phyloP scores from a whole-genome alignment of 805 yeast species.

The Yamadazyma takamatsuzukensis region DNA sequence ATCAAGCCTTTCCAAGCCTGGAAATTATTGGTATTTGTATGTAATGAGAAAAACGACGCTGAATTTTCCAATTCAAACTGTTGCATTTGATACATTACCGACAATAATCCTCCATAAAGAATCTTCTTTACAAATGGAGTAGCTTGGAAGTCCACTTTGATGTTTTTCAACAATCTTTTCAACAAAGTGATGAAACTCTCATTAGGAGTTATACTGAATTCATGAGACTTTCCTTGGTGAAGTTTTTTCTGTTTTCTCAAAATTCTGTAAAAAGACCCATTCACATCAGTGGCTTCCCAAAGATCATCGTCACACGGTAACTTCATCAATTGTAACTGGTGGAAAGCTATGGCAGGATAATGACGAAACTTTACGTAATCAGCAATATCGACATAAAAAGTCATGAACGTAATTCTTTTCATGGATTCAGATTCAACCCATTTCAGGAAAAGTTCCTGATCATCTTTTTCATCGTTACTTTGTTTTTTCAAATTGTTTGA shows the following conservation, averaged over 20 bases:
- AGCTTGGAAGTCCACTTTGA: conserved; percentile 8
- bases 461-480: conserved; percentile 18
- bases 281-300: conserved; percentile 38
- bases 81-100: conserved; percentile 28
- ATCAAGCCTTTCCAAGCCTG: conserved; percentile 67
- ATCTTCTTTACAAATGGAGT: conserved; percentile 63
- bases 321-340: conserved; percentile 36
- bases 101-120: conserved; percentile 23
- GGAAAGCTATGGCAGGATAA: conserved; percentile 42
- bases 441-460: conserved; percentile 42
- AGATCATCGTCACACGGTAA: conserved; percentile 38
- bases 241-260: conserved; percentile 34
- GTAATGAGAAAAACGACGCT: conserved; percentile 22
- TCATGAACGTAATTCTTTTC: conserved; percentile 76
- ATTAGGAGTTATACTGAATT: conserved; percentile 8
- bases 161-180: conserved; percentile 48
- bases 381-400: conserved; percentile 74
- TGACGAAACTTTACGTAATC: conserved; percentile 81
- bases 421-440: conserved; percentile 82
- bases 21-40: conserved; percentile 28
- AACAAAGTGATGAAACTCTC: conserved; percentile 51
- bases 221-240: conserved; percentile 7
- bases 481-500: conserved; percentile 11
- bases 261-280: conserved; percentile 35
- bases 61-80: conserved; percentile 42